phyloP scores from a whole-genome alignment of 768 basidiomycete species.

The Macrolepiota dolichaula region DNA sequence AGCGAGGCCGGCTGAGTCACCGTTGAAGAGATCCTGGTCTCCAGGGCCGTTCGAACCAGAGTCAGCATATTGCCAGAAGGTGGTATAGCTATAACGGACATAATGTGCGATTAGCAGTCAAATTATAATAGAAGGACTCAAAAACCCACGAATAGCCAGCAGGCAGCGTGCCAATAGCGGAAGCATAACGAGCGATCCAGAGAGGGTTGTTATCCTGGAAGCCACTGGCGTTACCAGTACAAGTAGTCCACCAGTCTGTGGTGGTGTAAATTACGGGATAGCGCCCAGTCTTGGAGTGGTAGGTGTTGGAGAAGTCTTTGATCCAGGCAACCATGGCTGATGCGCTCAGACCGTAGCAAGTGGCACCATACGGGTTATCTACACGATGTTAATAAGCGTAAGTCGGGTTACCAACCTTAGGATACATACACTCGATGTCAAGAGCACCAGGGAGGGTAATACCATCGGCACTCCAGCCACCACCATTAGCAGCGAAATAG shows the following conservation, averaged over 20 bases:
- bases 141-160: conserved; percentile 49
- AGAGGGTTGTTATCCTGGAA: conserved; percentile 54
- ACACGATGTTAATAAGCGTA: not conserved
- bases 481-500: conserved; percentile 57
- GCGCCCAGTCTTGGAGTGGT: conserved; percentile 43
- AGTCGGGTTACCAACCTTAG: not conserved
- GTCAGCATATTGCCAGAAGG: conserved; percentile 56
- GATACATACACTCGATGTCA: conserved; percentile 54
- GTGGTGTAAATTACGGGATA: conserved; percentile 46
- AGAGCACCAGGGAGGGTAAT: conserved; percentile 62
- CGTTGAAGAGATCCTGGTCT: conserved; percentile 57
- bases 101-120: not conserved
- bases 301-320: conserved; percentile 58
- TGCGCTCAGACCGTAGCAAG: conserved; percentile 52
- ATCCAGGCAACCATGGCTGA: conserved; percentile 62
- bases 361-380: conserved; percentile 51
- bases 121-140: not conserved
- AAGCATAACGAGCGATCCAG: conserved; percentile 56
- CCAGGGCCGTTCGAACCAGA: conserved; percentile 37
- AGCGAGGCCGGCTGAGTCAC: conserved; percentile 20
- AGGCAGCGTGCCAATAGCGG: conserved; percentile 49
- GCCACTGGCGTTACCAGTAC: conserved; percentile 54
- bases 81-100: conserved; percentile 19
- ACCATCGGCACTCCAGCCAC: conserved; percentile 55
- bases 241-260: conserved; percentile 65